Base-by-base conservation (phyloP, 192 early-diverging fungal genomes). In the Coemansia sp. region DNA sequence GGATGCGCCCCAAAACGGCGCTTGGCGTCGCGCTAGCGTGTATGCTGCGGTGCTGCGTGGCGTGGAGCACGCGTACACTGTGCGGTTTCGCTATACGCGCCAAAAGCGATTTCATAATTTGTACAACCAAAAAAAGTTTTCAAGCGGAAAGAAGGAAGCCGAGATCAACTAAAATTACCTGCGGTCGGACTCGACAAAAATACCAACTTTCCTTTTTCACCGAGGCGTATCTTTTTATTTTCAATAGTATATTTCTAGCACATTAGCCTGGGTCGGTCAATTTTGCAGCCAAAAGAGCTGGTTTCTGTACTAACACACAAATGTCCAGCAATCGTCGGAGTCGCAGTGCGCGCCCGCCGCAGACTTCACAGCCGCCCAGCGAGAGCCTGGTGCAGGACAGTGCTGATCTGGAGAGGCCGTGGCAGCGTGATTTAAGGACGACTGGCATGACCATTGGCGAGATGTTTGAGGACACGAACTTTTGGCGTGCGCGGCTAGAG, bases 351-450 rank as follows among this genome's bases (percentile, higher is more conserved):
- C 23, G 10, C 10, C 23, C 52, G 21, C 52, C 10, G 5, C 7
- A 17, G 15, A 26, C 5, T 26, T 15, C 11, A 11, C 19, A 15
- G 49, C 49, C 50, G 49, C 34, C 61, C 15, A 21, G 20, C 38
- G 48, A 38, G 52, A 54, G 20, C 28, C 40, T 68, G 22, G 49
- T 12, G 4, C 57, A 22, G 26, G 59, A 52, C 38, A 48, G 64
- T 53, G 25, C 53, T 14, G 59, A 65, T 11, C 23, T 65, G 12
- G 63, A 72, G 7, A 48, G 26, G 22, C 55, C 71, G 15, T 67
- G 64, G 74, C 64, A 67, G 38, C 60, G 61, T 20, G 51, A 60
- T 22, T 52, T 68, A 10, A 48, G 25, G 15, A 44, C 65, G 2
- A 25, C 59, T 28, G 36, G 50, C 49, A 26, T 59, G n/a, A 36